These are phyloP conservation scores for Globisporangium nunn DNA, from an alignment of 352 stramenopile species.

Conservation along the genomic window DNA sequence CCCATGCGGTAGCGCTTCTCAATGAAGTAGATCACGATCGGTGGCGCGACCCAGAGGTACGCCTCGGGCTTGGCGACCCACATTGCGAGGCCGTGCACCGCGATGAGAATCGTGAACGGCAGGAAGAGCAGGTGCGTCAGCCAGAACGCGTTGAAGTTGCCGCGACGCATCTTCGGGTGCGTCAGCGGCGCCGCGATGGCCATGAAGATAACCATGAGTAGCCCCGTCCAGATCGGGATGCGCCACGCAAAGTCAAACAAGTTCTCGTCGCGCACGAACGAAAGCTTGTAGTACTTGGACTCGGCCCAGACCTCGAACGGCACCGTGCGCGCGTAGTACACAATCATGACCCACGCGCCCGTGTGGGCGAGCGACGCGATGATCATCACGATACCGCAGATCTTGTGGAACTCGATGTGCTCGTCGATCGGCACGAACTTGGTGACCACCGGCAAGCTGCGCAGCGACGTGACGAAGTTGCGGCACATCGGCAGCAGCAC, in stretches of 20 bases:
- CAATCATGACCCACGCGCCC: slow-evolving; percentile 42
- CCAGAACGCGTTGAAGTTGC: slow-evolving; percentile 67
- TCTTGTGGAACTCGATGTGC: slow-evolving; percentile 68
- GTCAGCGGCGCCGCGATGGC: slow-evolving; percentile 37
- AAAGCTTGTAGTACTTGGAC: slow-evolving; percentile 37
- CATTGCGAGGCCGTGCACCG: slow-evolving; percentile 49
- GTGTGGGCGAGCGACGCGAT: slow-evolving; percentile 49
- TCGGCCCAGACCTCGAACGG: slow-evolving; percentile 28
- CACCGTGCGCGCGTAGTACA: slow-evolving; percentile 39
- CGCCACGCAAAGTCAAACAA: slow-evolving; percentile 31
- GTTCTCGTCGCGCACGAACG: slow-evolving; percentile 46
- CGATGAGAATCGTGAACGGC: slow-evolving; percentile 58
- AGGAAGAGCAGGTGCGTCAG: slow-evolving; percentile 60
- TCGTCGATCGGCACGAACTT: slow-evolving; percentile 53
- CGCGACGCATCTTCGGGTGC: slow-evolving; percentile 37
- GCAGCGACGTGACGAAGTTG: slow-evolving; percentile 51
- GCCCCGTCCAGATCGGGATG: slow-evolving; percentile 56
- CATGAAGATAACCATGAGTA: slow-evolving; percentile 51
- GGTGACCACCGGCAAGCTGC: slow-evolving; percentile 33
- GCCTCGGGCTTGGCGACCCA: slow-evolving; percentile 56
- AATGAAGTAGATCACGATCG: slow-evolving; percentile 48
- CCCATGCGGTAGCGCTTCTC: slow-evolving; percentile 57
- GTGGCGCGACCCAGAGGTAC: slow-evolving; percentile 45
- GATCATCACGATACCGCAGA: slow-evolving; percentile 68
- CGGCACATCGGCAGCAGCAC: slow-evolving; percentile 72